phyloP scores from a whole-genome alignment of 768 basidiomycete genomes.

The Sistotremastrum suecicum region DNA sequence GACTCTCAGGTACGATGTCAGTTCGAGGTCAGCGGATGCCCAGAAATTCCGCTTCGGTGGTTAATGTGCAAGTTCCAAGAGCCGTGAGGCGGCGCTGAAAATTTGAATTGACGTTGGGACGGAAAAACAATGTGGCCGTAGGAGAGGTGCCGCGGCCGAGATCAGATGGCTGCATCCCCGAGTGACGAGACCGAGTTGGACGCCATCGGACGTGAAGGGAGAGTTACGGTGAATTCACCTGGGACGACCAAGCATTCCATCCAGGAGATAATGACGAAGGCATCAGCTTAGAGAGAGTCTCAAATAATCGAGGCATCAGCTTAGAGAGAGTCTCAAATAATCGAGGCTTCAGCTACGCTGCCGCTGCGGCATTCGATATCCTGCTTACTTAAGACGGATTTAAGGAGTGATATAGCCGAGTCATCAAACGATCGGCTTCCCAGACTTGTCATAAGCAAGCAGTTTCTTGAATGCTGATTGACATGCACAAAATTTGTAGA shows the following conservation, averaged over 20 bases:
- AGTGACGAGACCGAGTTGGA: no score
- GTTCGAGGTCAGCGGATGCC: conserved; percentile 40
- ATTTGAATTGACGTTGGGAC: conserved; percentile 47
- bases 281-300: not conserved
- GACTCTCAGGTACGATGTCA: conserved; percentile 29
- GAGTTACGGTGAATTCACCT: conserved; percentile 38
- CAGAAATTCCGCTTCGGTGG: conserved; percentile 8
- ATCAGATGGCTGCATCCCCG: conserved; percentile 22
- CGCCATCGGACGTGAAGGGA: no score
- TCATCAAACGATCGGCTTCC: no score
- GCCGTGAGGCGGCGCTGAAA: no score
- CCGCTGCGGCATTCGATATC: conserved; percentile 43
- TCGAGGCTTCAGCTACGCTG: conserved; percentile 26
- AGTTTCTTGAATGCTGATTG: no score
- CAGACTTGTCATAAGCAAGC: no score
- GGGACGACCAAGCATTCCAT: conserved; percentile 39
- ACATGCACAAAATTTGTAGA: no score
- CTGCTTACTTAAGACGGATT: conserved; percentile 59
- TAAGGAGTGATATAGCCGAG: no score
- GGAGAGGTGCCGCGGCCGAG: conserved; percentile 40
- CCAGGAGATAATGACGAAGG: conserved; percentile 64
- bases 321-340: not conserved
- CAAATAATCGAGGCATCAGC: conserved; percentile 26
- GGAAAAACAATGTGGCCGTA: conserved; percentile 32
- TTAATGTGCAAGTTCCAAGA: no score